Percentiles rank a stretch among this genome's conserved stretches.
These are phyloP conservation scores for Candida rishiriensis DNA, from an alignment of 805 yeast genomes.

Conservation along the genomic window DNA sequence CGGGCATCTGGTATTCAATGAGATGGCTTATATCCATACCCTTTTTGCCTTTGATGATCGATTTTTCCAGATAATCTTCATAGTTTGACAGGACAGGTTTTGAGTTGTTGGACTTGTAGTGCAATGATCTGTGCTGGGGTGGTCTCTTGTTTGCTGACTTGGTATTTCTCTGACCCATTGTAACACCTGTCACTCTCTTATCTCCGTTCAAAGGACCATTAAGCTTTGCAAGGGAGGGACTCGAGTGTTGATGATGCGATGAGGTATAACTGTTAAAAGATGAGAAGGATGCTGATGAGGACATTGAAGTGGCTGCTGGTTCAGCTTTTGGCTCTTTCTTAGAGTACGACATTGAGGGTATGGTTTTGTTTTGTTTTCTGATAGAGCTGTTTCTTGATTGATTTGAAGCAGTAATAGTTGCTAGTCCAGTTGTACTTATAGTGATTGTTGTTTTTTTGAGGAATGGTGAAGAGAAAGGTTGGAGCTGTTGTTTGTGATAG, in stretches of 20 bases:
- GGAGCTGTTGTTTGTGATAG: too few relatives aligned
- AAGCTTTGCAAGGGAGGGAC: background rate
- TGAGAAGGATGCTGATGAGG: background rate
- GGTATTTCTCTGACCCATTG: conserved; percentile 1
- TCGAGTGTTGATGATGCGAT: background rate
- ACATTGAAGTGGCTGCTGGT: background rate
- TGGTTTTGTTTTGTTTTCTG: too few relatives aligned
- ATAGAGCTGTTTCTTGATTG: too few relatives aligned
- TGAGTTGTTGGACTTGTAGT: conserved; percentile 37
- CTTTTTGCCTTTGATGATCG: conserved; percentile 22
- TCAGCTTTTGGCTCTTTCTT: background rate
- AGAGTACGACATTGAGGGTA: background rate
- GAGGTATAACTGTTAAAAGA: background rate
- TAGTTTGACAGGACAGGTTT: conserved; percentile 13
- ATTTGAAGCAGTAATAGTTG: too few relatives aligned
- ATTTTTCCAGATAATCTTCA: conserved; percentile 17
- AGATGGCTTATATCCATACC: conserved; percentile 53
- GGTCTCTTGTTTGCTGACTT: conserved; percentile 1
- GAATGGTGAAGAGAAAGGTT: too few relatives aligned
- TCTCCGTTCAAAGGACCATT: background rate
- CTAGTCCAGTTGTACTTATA: too few relatives aligned
- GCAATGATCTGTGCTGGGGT: background rate
- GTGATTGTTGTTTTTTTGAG: too few relatives aligned
- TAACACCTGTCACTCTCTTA: conserved; percentile 2
- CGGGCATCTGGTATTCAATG: conserved; percentile 51